Conservation (phyloP, 2,329 filamentous ascomycete species). For the Dactylellina drechsleri region DNA sequence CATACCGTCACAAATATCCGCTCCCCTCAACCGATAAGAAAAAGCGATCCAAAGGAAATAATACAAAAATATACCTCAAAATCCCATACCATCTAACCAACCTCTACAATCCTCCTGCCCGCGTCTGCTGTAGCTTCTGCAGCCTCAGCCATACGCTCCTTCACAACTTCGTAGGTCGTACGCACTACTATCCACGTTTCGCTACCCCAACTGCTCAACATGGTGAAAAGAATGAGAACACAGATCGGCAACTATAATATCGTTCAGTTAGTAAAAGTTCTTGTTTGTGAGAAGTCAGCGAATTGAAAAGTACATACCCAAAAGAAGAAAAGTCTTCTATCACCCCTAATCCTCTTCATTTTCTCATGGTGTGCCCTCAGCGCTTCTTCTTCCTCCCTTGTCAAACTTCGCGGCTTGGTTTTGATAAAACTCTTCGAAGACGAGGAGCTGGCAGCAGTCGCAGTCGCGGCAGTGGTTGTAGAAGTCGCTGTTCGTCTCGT, state of each 20-base stretch:
- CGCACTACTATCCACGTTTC: slow-evolving; percentile 45
- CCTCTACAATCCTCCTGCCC: slow-evolving; percentile 40
- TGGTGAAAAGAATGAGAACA: slow-evolving; percentile 61
- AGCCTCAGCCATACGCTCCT: slow-evolving; percentile 50
- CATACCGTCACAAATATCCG: background rate
- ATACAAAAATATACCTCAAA: background rate
- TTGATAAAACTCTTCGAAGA: slow-evolving; percentile 29
- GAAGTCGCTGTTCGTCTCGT: slow-evolving; percentile 33
- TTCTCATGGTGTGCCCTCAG: slow-evolving; percentile 71
- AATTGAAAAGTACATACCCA: slow-evolving; percentile 67
- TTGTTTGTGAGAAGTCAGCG: background rate
- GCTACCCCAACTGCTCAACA: slow-evolving; percentile 61
- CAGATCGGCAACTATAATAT: slow-evolving; percentile 61
- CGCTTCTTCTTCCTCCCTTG: slow-evolving; percentile 73
- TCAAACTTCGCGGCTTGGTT: slow-evolving; percentile 62
- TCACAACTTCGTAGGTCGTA: slow-evolving; percentile 52
- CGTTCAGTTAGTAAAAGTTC: slow-evolving; percentile 21
- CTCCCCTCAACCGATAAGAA: slow-evolving; percentile 1
- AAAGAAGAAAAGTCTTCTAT: slow-evolving; percentile 74
- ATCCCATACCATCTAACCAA: slow-evolving; percentile 7
- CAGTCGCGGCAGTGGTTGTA: slow-evolving; percentile 3
- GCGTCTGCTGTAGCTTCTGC: slow-evolving; percentile 46
- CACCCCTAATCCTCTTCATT: slow-evolving; percentile 72
- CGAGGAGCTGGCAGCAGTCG: slow-evolving; percentile 33
- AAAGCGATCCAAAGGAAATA: background rate